A percentile compares a stretch with the other conserved stretches of the same genome.
These are phyloP conservation scores for Phyllosticta ampelicida DNA, from an alignment of 2,329 filamentous ascomycete species.

Conservation along the genomic window DNA sequence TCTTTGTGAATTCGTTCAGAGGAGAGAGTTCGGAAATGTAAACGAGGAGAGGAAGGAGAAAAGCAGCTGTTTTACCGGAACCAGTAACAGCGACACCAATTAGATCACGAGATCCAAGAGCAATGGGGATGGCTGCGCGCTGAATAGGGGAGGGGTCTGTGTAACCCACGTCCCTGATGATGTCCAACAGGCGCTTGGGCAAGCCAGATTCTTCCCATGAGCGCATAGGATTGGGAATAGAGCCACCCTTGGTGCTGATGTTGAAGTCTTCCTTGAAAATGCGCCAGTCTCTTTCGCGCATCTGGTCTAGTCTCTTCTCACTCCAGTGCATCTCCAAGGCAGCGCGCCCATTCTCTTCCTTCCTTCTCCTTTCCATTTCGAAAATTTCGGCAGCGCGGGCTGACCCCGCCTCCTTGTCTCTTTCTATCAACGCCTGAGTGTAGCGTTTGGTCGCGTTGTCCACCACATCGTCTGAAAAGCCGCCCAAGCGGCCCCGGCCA, in stretches of 20 bases:
- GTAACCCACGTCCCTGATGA: conserved; percentile 79
- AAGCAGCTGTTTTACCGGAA: conserved; percentile 96
- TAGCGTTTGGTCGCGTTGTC: conserved; percentile 44
- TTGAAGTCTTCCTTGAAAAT: conserved; percentile 99
- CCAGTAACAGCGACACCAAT: conserved; percentile 97
- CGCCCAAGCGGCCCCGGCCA: conserved; percentile 55
- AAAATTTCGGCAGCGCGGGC: conserved; percentile 69
- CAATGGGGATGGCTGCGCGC: conserved; percentile 89
- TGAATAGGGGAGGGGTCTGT: conserved; percentile 87
- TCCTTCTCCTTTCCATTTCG: conserved; percentile 71
- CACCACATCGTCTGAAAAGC: conserved; percentile 50
- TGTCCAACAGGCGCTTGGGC: conserved; percentile 65
- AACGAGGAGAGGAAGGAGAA: conserved; percentile 80
- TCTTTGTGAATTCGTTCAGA: conserved; percentile 74
- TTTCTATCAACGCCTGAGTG: conserved; percentile 59
- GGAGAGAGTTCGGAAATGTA: conserved; percentile 89
- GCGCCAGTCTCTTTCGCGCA: conserved; percentile 96
- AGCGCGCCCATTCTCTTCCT: conserved; percentile 60
- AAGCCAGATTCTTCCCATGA: conserved; percentile 80
- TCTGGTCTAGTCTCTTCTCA: conserved; percentile 81
- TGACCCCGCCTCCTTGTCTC: conserved; percentile 64
- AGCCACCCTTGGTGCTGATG: conserved; percentile 85
- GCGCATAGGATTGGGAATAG: conserved; percentile 92
- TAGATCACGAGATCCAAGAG: conserved; percentile 83
- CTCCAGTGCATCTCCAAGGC: conserved; percentile 90